phyloP scores from a whole-genome alignment of 768 basidiomycete species.

The Termitomyces sp. region DNA sequence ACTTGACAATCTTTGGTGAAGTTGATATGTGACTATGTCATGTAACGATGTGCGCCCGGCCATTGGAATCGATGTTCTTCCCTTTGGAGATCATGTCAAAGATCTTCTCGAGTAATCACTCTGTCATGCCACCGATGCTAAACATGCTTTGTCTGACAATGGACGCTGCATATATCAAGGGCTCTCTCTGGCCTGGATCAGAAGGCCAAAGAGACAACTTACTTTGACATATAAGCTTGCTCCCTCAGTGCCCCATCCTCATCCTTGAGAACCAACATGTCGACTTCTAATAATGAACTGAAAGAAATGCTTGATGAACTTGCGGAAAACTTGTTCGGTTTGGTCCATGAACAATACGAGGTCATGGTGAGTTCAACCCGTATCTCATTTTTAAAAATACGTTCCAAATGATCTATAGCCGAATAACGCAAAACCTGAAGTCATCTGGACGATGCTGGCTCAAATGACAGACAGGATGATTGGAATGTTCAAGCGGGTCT shows the following conservation, averaged over 20 bases:
- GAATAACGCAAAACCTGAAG: neutral
- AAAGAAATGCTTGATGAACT: neutral
- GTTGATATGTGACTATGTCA: neutral
- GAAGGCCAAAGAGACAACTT: neutral
- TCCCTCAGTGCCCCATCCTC: too few species aligned
- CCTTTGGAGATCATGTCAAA: neutral
- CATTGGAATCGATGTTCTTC: neutral
- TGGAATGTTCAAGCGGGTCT: neutral
- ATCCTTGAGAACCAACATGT: neutral
- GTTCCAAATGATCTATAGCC: neutral
- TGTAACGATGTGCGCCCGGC: neutral
- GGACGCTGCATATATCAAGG: neutral
- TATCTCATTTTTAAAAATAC: neutral
- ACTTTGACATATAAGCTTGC: neutral
- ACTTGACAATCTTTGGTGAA: neutral
- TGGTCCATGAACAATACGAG: neutral
- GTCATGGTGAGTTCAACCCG: neutral
- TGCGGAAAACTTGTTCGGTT: neutral
- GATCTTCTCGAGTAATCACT: neutral
- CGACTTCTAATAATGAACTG: neutral
- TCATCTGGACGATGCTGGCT: neutral
- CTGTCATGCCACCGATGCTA: neutral
- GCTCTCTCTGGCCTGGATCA: neutral
- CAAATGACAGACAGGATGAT: neutral
- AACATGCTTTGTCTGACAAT: constrained; percentile 1